Evolutionary conservation across 345 rosid species (phyloP), one percentile per base, ranked within the genome.

Genomic region (Salix caprea): DNA sequence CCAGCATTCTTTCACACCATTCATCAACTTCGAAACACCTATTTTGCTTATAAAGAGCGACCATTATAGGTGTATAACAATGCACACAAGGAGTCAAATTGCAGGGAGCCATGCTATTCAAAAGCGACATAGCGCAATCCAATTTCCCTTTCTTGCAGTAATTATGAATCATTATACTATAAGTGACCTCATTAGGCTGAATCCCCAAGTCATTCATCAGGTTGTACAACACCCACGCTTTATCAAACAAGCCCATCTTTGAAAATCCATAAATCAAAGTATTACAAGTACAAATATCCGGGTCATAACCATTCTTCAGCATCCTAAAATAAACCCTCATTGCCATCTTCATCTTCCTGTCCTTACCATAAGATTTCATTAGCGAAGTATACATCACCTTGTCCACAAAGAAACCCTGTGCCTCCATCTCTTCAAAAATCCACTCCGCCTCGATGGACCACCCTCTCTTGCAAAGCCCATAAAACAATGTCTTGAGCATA

Each of bases 181-280:
- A 75, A 2, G 92, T 89, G 61, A 87, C 84, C 58, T 72, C 82
- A 80, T 84, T 74, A 16, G 83, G 87, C 14, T 60, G 77, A 74
- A 84, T 65, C 32, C 88, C 87, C 60, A 36, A 79, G 58, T 74
- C 84, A 14, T 74, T 71, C 90, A 91, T 84, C 71, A 82, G 85
- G 70, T 82, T 83, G 77, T 70, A 83, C 68, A 89, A 1, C 11
- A 72, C 80, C 76, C 85, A 50, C 19, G 85, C 92, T 81, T 89
- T 82, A 76, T 84, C 88, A 52, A 82, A 84, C 74, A 83, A 71
- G 42, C 91, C 95, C 80, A 82, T 60, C 79, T 80, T 88, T 67
- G 74, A 52, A 76, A 87, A 89, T 68, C 94, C 92, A 73, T 85
- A 82, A 75, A 91, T 91, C 85, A 92, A 76, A 18, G 91, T 90